Conservation (phyloP, 768 basidiomycete genomes). For the Chalciporus pseudorubinellus region DNA sequence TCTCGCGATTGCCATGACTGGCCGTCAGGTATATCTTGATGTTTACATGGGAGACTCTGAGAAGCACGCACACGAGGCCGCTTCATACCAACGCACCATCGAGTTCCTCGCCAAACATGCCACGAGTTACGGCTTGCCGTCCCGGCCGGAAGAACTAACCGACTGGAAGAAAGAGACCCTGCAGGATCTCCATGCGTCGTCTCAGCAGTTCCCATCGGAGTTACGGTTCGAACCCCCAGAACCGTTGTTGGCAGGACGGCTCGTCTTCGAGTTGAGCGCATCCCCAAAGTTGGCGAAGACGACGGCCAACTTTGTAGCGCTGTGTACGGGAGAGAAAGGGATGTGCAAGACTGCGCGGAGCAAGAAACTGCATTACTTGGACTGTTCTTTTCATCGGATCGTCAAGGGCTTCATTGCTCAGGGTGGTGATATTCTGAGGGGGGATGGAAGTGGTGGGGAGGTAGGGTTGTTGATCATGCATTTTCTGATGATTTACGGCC, state of each 20-base stretch:
- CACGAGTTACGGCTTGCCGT: slow-evolving; percentile 42
- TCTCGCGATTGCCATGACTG: slow-evolving; percentile 7
- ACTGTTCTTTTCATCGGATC: slow-evolving; percentile 45
- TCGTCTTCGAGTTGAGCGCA: slow-evolving; percentile 41
- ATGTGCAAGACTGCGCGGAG: slow-evolving; percentile 46
- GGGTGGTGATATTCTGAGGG: slow-evolving; percentile 52
- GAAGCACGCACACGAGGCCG: slow-evolving; percentile 22
- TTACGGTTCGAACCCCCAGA: slow-evolving; percentile 36
- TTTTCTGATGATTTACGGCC: slow-evolving; percentile 5
- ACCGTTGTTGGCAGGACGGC: slow-evolving; percentile 40
- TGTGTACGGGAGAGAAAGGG: slow-evolving; percentile 46
- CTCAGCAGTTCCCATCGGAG: slow-evolving; percentile 12
- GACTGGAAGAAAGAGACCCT: slow-evolving; percentile 45
- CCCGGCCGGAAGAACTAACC: slow-evolving; percentile 37
- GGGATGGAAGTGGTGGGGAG: slow-evolving; percentile 55
- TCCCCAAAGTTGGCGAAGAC: slow-evolving; percentile 45
- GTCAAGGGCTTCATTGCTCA: slow-evolving; percentile 50
- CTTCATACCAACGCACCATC: slow-evolving; percentile 32
- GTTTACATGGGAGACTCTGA: slow-evolving; percentile 40
- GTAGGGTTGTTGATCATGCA: slow-evolving; percentile 27
- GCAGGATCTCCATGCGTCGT: slow-evolving; percentile 40
- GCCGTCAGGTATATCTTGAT: slow-evolving; percentile 36
- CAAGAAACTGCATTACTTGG: slow-evolving; percentile 43
- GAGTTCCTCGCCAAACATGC: slow-evolving; percentile 38
- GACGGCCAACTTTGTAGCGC: slow-evolving; percentile 45